A percentile compares a stretch with the other conserved stretches of the same genome.
Conservation (phyloP, 176 grass and related monocot genomes). For the Musa itinerans region DNA sequence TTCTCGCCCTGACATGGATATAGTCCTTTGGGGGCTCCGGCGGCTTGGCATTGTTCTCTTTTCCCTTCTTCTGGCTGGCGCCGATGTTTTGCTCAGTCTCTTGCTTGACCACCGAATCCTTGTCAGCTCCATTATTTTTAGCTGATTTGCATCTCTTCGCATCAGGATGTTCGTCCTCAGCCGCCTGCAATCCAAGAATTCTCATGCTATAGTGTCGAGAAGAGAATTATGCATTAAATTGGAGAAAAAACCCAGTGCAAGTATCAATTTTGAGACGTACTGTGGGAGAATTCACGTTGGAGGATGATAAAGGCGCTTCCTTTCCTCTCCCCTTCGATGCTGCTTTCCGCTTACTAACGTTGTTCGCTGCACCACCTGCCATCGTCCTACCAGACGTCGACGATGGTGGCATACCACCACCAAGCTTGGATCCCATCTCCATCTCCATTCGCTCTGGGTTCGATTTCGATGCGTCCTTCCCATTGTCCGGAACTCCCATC, state of each 20-base stretch:
- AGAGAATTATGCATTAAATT: neutral
- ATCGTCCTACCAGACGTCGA: neutral
- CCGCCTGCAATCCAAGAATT: conserved; percentile 13
- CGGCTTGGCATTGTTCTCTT: conserved; percentile 8
- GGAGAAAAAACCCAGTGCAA: neutral
- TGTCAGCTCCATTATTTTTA: neutral
- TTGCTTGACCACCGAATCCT: neutral
- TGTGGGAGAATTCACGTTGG: neutral
- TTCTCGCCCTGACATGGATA: conserved; percentile 61
- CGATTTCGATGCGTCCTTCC: neutral
- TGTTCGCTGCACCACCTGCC: conserved; percentile 9
- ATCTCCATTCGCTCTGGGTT: neutral
- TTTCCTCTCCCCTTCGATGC: conserved; percentile 35
- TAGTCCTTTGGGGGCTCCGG: conserved; percentile 39
- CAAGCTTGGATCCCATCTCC: conserved; percentile 3
- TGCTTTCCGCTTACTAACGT: conserved; percentile 38
- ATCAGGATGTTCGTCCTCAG: conserved; percentile 9
- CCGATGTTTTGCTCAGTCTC: conserved; percentile 7
- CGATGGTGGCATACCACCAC: neutral
- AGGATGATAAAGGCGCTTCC: conserved; percentile 14
- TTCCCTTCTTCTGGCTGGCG: neutral
- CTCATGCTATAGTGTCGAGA: neutral
- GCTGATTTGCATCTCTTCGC: conserved; percentile 21
- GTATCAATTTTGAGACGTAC: neutral
- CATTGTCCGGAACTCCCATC: too few species aligned